Evolutionary conservation across 768 basidiomycete genomes (phyloP).

Genomic region (Xerocomellus intermedius): DNA sequence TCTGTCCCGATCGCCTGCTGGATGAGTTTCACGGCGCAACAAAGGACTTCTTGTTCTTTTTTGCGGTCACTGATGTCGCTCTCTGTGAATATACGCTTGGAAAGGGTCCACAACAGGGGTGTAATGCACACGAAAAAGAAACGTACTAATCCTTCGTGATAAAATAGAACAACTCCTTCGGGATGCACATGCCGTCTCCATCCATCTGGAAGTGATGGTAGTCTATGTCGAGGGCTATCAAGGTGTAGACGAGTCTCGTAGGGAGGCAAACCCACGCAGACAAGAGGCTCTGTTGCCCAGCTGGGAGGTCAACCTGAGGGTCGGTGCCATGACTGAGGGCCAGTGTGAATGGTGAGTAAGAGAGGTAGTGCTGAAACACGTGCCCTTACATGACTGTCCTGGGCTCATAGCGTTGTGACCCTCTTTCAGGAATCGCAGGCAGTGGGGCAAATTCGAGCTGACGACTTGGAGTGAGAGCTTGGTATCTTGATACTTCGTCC

Average conservation of each 20-base stretch:
- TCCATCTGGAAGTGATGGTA: background rate
- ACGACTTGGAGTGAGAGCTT: background rate
- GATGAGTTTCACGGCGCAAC: slow-evolving; percentile 7
- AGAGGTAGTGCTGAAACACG: background rate
- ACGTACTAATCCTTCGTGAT: slow-evolving; percentile 12
- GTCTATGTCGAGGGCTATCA: background rate
- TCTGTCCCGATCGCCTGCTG: background rate
- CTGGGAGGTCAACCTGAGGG: background rate
- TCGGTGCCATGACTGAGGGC: background rate
- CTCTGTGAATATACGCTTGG: slow-evolving; percentile 17
- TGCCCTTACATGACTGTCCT: slow-evolving; percentile 1
- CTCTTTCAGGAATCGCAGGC: slow-evolving; percentile 8
- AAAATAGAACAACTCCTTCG: slow-evolving; percentile 12
- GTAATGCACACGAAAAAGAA: background rate
- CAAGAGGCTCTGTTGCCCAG: slow-evolving; percentile 9
- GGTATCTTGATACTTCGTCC: background rate
- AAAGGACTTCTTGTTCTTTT: background rate
- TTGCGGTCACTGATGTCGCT: background rate
- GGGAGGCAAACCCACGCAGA: slow-evolving; percentile 1
- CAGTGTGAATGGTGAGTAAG: background rate
- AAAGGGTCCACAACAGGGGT: background rate
- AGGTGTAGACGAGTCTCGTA: background rate
- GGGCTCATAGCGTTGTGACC: slow-evolving; percentile 9
- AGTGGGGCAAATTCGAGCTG: background rate
- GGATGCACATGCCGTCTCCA: slow-evolving; percentile 16